Conservation (phyloP, 305 asterid species). For the Caryopteris hybrid region DNA sequence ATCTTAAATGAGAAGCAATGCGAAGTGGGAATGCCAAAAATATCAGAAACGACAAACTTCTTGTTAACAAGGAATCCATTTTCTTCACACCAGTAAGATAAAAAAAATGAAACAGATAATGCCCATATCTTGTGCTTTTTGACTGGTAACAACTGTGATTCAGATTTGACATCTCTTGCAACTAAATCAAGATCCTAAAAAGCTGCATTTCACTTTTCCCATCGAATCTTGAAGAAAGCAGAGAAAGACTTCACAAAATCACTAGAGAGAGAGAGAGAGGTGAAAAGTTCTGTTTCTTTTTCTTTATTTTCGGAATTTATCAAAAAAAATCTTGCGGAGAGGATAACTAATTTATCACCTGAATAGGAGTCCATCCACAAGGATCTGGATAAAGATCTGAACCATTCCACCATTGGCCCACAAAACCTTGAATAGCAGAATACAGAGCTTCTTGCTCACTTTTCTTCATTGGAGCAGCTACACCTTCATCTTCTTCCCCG, state of each 20-base stretch:
- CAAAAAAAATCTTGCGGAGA: not conserved
- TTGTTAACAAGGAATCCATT: constrained; percentile 1
- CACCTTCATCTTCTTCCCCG: constrained; percentile 44
- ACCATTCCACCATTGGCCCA: constrained; percentile 95
- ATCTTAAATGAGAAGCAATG: constrained; percentile 5
- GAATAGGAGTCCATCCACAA: constrained; percentile 98
- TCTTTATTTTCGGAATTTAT: not conserved
- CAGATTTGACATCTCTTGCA: constrained; percentile 18
- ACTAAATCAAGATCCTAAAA: constrained; percentile 2
- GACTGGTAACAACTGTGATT: constrained; percentile 1
- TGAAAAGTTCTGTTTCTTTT: too few relatives aligned
- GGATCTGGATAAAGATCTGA: constrained; percentile 98
- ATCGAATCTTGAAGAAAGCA: constrained; percentile 18
- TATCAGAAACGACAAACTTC: constrained; percentile 21
- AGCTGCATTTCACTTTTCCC: constrained; percentile 17
- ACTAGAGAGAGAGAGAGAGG: not conserved
- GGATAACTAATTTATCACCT: constrained; percentile 44
- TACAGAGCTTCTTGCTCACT: constrained; percentile 65
- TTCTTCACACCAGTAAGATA: not conserved
- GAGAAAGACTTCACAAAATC: constrained; percentile 6
- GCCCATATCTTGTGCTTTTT: constrained; percentile 16
- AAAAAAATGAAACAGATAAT: not conserved
- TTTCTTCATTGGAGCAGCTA: constrained; percentile 60
- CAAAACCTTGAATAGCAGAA: constrained; percentile 82
- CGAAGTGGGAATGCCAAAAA: constrained; percentile 17